Percentiles rank a stretch among this genome's conserved stretches.
Conservation (phyloP, 2,329 filamentous ascomycete species). For the Monilinia vaccinii-corymbosi region DNA sequence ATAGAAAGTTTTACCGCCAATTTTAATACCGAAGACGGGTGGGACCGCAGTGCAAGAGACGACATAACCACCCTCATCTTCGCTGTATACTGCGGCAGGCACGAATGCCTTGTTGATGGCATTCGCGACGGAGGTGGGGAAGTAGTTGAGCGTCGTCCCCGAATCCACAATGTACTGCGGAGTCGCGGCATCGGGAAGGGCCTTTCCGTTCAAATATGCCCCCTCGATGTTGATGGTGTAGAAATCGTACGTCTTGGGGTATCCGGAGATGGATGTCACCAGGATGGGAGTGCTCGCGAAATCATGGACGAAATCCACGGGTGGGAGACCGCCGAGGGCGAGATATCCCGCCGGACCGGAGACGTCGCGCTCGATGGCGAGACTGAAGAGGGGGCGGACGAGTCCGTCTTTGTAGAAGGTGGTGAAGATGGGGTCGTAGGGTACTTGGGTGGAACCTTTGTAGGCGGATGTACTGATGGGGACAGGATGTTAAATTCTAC, state of each 20-base stretch:
- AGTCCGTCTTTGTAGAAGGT: conserved; percentile 37
- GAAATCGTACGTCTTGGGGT: conserved; percentile 15
- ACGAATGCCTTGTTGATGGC: conserved; percentile 34
- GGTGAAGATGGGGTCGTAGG: conserved; percentile 41
- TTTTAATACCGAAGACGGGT: conserved; percentile 34
- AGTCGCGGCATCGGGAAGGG: conserved; percentile 1
- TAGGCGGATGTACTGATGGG: conserved; percentile 22
- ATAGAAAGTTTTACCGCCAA: conserved; percentile 31
- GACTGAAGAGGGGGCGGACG: conserved; percentile 38
- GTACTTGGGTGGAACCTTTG: conserved; percentile 15
- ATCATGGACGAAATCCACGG: conserved; percentile 27
- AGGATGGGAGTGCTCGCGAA: conserved; percentile 18
- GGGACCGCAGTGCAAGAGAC: conserved; percentile 35
- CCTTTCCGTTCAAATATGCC: conserved; percentile 7
- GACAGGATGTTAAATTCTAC: background rate
- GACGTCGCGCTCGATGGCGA: conserved; percentile 35
- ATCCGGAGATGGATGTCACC: conserved; percentile 18
- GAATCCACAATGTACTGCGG: conserved; percentile 32
- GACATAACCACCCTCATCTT: conserved; percentile 28
- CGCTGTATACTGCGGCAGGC: conserved; percentile 33
- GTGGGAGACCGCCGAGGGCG: conserved; percentile 40
- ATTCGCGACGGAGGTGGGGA: conserved; percentile 31
- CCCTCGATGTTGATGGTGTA: conserved; percentile 19
- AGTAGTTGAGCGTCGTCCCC: conserved; percentile 35
- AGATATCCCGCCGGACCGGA: conserved; percentile 34